Base-by-base conservation (phyloP, 2,329 filamentous ascomycete species). In the Dendrostoma leiphaemia region DNA sequence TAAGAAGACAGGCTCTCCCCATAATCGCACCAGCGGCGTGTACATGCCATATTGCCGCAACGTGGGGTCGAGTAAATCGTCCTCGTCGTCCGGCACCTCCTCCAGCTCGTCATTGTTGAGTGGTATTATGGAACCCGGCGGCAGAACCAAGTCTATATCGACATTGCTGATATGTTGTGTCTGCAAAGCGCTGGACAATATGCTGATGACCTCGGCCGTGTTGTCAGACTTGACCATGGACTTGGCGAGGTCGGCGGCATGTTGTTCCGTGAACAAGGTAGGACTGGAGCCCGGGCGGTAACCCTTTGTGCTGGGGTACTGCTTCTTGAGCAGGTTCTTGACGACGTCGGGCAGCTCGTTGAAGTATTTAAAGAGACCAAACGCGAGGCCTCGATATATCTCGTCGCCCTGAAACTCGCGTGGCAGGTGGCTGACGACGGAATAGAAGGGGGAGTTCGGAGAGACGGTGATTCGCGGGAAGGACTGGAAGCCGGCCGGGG, bases 331-430 rank as follows among this genome's bases (percentile, higher is more conserved):
- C 57, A 84, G 80, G 63, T 78, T 79, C 76, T 91, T 96, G 66
- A 91, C 86, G 34, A 81, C 77, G 51, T 88, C 82, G 21, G 92
- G 85, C 49, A 99, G 79, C 72, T 97, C 93, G 58, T 83, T 82
- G 68, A 97, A 97, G 77, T 97, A 99, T 70, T 96, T 97, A 76
- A 88, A 88, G 62, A 99, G 79, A 53, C 90, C 91, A 71, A 97
- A 96, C 45, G 93, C 94, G 53, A 99, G 80, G 17, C 88, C 94
- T 43, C 94, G 86, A 72, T 89, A 95, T 60, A 96, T 80, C 71
- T 97, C 93, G 69, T 97, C 93, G 65, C 93, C 93, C 75, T 97
- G 94, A 71, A 92, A 91, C 68, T 97, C 93, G 67, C 91, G 88
- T 38, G 94, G 91, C 40, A 99, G 81, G 69, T 92, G 85, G 68